These are phyloP conservation scores for Cytospora piceae DNA, from an alignment of 2,329 filamentous ascomycete genomes.

Conservation along the genomic window DNA sequence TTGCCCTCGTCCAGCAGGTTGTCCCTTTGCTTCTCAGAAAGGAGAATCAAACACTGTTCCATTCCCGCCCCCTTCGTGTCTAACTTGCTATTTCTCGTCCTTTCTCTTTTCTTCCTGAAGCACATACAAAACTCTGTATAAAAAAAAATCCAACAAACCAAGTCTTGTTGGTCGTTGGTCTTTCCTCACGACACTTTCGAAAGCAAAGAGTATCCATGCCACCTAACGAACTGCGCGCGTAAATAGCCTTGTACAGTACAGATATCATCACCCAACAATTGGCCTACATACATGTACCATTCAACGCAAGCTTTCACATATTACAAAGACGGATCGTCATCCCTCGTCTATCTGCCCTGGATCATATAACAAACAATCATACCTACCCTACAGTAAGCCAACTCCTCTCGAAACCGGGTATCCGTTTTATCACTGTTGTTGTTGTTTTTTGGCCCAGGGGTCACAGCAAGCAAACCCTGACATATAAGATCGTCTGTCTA, in stretches of 20 bases:
- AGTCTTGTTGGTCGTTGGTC: slow-evolving; percentile 11
- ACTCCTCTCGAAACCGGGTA: neutral
- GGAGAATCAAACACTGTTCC: slow-evolving; percentile 4
- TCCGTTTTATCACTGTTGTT: neutral
- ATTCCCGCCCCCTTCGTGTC: neutral
- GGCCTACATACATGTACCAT: neutral
- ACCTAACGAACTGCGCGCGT: slow-evolving; percentile 14
- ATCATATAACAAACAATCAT: neutral
- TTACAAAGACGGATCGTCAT: slow-evolving; percentile 2
- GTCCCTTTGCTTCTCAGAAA: slow-evolving; percentile 4
- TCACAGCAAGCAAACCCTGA: slow-evolving; percentile 4
- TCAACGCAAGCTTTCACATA: slow-evolving; percentile 9
- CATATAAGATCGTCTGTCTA: neutral
- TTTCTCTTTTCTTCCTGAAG: slow-evolving; percentile 31
- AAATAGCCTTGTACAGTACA: slow-evolving; percentile 19
- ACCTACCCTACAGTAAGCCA: slow-evolving; percentile 16
- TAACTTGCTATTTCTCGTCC: slow-evolving; percentile 13
- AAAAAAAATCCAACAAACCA: slow-evolving; percentile 10
- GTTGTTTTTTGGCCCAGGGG: neutral
- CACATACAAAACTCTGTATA: slow-evolving; percentile 31
- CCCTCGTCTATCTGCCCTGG: neutral
- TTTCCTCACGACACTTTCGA: neutral
- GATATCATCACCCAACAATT: slow-evolving; percentile 5
- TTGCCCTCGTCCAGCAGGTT: slow-evolving; percentile 3
- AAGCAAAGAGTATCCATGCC: slow-evolving; percentile 13